phyloP scores from a whole-genome alignment of 768 basidiomycete species.

The Cystofilobasidium macerans region DNA sequence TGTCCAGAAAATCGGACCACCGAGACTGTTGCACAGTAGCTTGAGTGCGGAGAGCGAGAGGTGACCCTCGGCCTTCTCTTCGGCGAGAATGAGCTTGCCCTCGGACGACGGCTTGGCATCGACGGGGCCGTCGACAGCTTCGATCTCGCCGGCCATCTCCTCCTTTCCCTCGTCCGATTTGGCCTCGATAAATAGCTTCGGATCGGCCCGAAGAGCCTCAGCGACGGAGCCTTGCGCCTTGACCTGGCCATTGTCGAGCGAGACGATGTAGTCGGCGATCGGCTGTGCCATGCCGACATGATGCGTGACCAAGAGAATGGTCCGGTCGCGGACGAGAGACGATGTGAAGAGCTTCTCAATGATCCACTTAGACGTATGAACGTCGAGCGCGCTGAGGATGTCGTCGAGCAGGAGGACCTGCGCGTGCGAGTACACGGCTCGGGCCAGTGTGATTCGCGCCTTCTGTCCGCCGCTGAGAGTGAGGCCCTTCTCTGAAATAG shows the following conservation, averaged over 20 bases:
- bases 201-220: slow-evolving; percentile 28
- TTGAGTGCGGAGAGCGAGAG: slow-evolving; percentile 11
- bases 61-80: slow-evolving; percentile 33
- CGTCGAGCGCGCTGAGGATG: slow-evolving; percentile 16
- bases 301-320: slow-evolving; percentile 48
- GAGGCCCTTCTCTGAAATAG: background rate
- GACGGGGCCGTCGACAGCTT: slow-evolving; percentile 20
- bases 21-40: slow-evolving; percentile 30
- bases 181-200: slow-evolving; percentile 30
- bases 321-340: slow-evolving; percentile 45
- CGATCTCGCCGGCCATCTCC: slow-evolving; percentile 24
- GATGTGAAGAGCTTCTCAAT: slow-evolving; percentile 46
- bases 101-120: slow-evolving; percentile 27
- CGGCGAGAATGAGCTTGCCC: slow-evolving; percentile 35
- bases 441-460: slow-evolving; percentile 43
- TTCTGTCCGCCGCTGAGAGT: slow-evolving; percentile 46
- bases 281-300: slow-evolving; percentile 35
- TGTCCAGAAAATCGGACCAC: slow-evolving; percentile 21
- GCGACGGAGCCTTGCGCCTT: slow-evolving; percentile 33
- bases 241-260: slow-evolving; percentile 34
- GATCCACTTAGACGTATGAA: slow-evolving; percentile 40
- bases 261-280: slow-evolving; percentile 36
- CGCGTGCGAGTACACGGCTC: slow-evolving; percentile 19
- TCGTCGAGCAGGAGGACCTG: slow-evolving; percentile 19
- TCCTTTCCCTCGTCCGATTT: slow-evolving; percentile 25